Evolutionary conservation across 2,329 filamentous ascomycete genomes (phyloP), one percentile per base, ranked within the genome.

Genomic region (Penicillium freii): DNA sequence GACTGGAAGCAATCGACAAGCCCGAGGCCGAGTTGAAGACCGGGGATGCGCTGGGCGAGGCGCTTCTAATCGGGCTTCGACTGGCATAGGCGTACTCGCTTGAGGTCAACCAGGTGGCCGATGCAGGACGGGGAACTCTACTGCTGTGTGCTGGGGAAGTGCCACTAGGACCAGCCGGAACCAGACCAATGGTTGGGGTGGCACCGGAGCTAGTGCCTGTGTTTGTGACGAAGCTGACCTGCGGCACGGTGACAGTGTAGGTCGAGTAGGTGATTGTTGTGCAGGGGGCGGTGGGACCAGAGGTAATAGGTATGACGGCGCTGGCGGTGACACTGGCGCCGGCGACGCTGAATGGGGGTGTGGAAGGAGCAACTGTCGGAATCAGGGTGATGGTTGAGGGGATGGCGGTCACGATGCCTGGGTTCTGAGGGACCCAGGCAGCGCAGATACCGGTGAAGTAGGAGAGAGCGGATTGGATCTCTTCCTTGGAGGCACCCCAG

Each of bases 361-460:
- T 73, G 5, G 77, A 73, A 47, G 54, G 54, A 34, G 29, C 49
- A 6, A 77, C 68, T 25, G 78, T 77, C 15, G 77, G 75, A 29
- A 72, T 71, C n/a, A 82, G 73, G 7, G 77, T 80, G 75, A 87
- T 83, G 54, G 81, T 82, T 39, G 81, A 80, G 25, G 89, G 85
- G 66, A 91, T 86, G 62, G 84, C 86, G 49, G 89, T 95, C 70
- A 91, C 84, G 69, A 97, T 90, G 62, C 82, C 90, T n/a, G 92
- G 91, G 84, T 97, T 96, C 72, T 83, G 68, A 17, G 83, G 80
- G 36, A 91, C 83, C 76, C 88, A 87, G 52, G 83, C 78, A 57
- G 89, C 91, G 80, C 93, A 97, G 77, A 97, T 90, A 73, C 92
- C 92, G 76, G 92, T 88, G 81, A 97, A 88, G 85, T 90, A 96